A percentile compares a stretch with the other conserved stretches of the same genome.
phyloP scores from a whole-genome alignment of 805 yeast genomes.

The Candida berthetii region DNA sequence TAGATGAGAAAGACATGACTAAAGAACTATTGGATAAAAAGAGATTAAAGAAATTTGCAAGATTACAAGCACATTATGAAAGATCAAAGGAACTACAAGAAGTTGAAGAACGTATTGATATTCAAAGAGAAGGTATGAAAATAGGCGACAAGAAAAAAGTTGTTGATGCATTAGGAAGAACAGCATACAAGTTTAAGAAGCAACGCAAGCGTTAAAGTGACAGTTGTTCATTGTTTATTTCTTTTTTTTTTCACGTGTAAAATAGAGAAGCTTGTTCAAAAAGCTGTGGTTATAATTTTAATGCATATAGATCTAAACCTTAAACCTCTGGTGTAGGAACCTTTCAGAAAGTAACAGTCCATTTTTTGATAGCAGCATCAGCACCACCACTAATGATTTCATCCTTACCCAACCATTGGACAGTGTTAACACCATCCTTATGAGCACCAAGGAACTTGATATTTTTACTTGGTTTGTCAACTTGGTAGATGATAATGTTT shows the following conservation, averaged over 20 bases:
- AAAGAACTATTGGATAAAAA: slow-evolving; percentile 40
- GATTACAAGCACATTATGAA: slow-evolving; percentile 58
- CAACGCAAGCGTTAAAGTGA: slow-evolving; percentile 47
- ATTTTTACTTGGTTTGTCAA: slow-evolving; percentile 70
- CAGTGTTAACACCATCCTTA: slow-evolving; percentile 77
- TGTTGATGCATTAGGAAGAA: slow-evolving; percentile 57
- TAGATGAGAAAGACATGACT: slow-evolving; percentile 22
- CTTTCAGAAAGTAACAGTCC: slow-evolving; percentile 37
- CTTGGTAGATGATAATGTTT: slow-evolving; percentile 72
- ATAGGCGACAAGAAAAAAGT: slow-evolving; percentile 82
- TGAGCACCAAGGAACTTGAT: slow-evolving; percentile 75
- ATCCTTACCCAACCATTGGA: slow-evolving; percentile 54
- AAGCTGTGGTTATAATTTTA: background rate
- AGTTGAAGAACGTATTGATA: slow-evolving; percentile 67
- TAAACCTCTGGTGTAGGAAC: too few species aligned
- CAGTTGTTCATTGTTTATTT: too few species aligned
- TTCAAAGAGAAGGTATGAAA: slow-evolving; percentile 84
- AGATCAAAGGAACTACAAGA: slow-evolving; percentile 62
- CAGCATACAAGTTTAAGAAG: slow-evolving; percentile 79
- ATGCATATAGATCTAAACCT: background rate
- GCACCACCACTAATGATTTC: slow-evolving; percentile 66
- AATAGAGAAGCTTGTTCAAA: background rate
- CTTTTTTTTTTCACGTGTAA: background rate
- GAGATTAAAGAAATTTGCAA: slow-evolving; percentile 54
- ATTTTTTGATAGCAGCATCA: slow-evolving; percentile 74